These are phyloP conservation scores for Suillus weaverae DNA, from an alignment of 768 basidiomycete species.

Conservation along the genomic window DNA sequence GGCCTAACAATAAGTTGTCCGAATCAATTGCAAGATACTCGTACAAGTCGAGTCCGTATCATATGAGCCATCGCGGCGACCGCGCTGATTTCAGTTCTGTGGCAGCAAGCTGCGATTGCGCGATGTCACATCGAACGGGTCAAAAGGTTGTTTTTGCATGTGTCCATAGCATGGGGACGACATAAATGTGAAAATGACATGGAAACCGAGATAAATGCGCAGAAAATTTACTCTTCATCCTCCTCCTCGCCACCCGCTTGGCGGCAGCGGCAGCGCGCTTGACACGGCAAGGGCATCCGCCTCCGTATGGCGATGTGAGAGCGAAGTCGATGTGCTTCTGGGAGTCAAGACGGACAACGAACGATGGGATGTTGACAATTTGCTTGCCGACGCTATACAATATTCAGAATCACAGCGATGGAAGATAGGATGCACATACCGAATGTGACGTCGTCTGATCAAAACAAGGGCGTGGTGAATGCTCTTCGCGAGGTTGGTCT, in stretches of 20 bases:
- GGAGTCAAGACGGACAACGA: constrained; percentile 98
- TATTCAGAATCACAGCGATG: constrained; percentile 1
- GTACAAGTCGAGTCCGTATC: neutral
- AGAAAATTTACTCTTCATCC: constrained; percentile 72
- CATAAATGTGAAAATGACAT: constrained; percentile 26
- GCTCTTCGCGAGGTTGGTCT: constrained; percentile 94
- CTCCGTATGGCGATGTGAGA: constrained; percentile 94
- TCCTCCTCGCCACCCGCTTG: constrained; percentile 89
- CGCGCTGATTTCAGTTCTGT: neutral
- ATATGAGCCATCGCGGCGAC: neutral
- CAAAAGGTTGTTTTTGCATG: constrained; percentile 28
- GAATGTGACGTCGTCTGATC: constrained; percentile 98
- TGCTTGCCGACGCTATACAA: constrained; percentile 90
- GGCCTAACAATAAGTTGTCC: neutral
- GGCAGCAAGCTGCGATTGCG: neutral
- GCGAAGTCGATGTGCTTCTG: constrained; percentile 99
- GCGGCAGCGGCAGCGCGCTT: constrained; percentile 94
- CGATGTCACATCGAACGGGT: constrained; percentile 14
- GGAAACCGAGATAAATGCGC: constrained; percentile 26
- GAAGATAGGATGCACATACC: constrained; percentile 48
- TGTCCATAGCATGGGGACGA: constrained; percentile 35
- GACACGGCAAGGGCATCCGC: constrained; percentile 91
- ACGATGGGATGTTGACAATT: constrained; percentile 98
- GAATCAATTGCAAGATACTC: neutral
- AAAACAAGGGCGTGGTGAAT: constrained; percentile 99